Base-by-base conservation (phyloP, 192 early-diverging fungal genomes). In the Geranomyces michiganensis region DNA sequence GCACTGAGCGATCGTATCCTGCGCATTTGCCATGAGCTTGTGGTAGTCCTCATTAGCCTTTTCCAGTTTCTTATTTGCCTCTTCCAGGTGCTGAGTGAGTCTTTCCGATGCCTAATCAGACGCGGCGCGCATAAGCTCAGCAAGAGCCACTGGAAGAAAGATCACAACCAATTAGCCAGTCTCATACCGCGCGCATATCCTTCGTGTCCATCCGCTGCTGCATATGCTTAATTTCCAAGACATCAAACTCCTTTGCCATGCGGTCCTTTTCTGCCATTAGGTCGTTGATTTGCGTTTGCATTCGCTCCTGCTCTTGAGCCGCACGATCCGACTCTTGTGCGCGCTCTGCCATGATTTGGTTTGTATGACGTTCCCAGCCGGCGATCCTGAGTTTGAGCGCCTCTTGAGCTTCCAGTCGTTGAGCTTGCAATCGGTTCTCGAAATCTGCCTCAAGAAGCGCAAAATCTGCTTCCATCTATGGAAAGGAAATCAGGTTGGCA, bases 1-100 rank as follows among this genome's bases (percentile, higher is more conserved):
- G 26, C 48, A 81, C 82, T 67, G 56, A 21, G 78, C 70, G 13
- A 84, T 47, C 47, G 82, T 84, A 15, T 75, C 59, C 62, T 84
- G 72, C 29, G 82, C 82, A 61, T 82, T 75, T 8, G 21, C 53
- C 31, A 65, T 70, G 22, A 84, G 65, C 21, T 53, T 44, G 15
- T 74, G 72, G 53, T 69, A 81, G 7, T 72, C 65, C 24, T 67
- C 53, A 15, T 73, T 64, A 19, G 69, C 29, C 21, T 15, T 19
- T 15, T 27, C 30, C 4, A 82, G 9, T 5, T 73, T 44, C 7
- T 70, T 33, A 7, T 67, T 62, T 2, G 58, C 55, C 17, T 71
- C 49, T 33, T 71, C 47, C 3, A 63, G 41, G 19, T 56, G 48
- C 4, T 62, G 24, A 9, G 31, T 41, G 30, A 66, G 36, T 19